Conservation (phyloP, 2,329 filamentous ascomycete genomes). For the Epichloe coenophiala region DNA sequence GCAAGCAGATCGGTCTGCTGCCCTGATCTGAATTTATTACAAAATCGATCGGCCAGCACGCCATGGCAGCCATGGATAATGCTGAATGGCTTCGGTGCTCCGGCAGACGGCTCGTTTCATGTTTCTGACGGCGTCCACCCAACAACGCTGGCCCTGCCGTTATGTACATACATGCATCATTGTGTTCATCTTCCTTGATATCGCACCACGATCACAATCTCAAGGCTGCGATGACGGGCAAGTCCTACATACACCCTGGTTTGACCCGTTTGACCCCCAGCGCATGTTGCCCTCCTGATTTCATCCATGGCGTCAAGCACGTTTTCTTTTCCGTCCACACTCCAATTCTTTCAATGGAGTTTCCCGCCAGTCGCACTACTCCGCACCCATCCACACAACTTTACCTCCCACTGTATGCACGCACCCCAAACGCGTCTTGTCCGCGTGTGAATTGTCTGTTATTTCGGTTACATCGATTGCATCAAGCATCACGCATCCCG, state of each 20-base stretch:
- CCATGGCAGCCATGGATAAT: not conserved
- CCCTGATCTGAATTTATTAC: too few relatives aligned
- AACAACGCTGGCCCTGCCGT: not conserved
- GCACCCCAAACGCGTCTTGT: not conserved
- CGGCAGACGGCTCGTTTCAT: not conserved
- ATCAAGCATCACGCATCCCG: not conserved
- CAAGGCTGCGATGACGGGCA: not conserved
- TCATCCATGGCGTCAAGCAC: not conserved
- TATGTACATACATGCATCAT: not conserved
- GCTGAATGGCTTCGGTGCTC: too few relatives aligned
- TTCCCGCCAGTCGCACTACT: not conserved
- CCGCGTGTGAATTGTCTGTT: not conserved
- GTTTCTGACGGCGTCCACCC: not conserved
- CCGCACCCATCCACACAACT: not conserved
- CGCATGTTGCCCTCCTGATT: not conserved
- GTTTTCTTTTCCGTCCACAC: not conserved
- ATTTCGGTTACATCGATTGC: not conserved
- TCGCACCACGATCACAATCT: not conserved
- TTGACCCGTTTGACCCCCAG: not conserved
- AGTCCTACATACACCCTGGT: not conserved
- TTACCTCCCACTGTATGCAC: not conserved
- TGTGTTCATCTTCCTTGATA: not conserved
- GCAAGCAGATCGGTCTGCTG: too few relatives aligned
- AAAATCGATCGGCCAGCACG: not conserved
- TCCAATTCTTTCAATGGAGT: conserved; percentile 1